A percentile compares a stretch with the other conserved stretches of the same genome.
These are phyloP conservation scores for Opeltia flavorubescens DNA, from an alignment of 495 filamentous ascomycete species.

Conservation along the genomic window DNA sequence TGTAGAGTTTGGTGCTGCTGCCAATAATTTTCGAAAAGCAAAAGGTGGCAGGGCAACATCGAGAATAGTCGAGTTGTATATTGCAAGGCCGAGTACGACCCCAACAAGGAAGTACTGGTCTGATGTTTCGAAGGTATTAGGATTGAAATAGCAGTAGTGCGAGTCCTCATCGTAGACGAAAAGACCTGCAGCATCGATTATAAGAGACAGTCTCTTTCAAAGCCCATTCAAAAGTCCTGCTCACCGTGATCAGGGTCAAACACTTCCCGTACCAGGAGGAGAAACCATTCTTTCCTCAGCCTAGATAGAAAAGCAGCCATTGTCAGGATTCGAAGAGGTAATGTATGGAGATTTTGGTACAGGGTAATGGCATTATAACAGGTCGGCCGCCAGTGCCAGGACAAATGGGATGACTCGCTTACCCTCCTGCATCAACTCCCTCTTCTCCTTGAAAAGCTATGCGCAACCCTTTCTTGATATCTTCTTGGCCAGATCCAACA, in stretches of 20 bases:
- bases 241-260: constrained; percentile 85
- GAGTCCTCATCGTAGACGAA: constrained; percentile 95
- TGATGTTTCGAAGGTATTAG: constrained; percentile 78
- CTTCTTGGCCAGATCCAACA: constrained; percentile 67
- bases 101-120: constrained; percentile 91
- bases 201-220: not conserved
- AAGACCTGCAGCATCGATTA: constrained; percentile 39
- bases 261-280: constrained; percentile 78
- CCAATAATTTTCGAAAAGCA: constrained; percentile 76
- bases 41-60: constrained; percentile 89
- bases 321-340: too few relatives aligned
- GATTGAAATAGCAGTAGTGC: constrained; percentile 89
- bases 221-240: constrained; percentile 14
- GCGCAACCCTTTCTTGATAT: constrained; percentile 83
- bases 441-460: constrained; percentile 85
- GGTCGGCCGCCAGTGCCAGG: not conserved
- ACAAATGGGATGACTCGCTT: not conserved
- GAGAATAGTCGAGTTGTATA: constrained; percentile 93
- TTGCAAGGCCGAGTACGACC: constrained; percentile 75
- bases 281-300: constrained; percentile 90
- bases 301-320: not conserved
- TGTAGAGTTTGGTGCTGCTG: constrained; percentile 45
- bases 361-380: too few relatives aligned
- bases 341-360: too few relatives aligned
- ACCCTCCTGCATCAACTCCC: constrained; percentile 78